Evolutionary conservation across 2,329 filamentous ascomycete species (phyloP), one percentile per base, ranked within the genome.

Genomic region (Lizonia empirigonia): DNA sequence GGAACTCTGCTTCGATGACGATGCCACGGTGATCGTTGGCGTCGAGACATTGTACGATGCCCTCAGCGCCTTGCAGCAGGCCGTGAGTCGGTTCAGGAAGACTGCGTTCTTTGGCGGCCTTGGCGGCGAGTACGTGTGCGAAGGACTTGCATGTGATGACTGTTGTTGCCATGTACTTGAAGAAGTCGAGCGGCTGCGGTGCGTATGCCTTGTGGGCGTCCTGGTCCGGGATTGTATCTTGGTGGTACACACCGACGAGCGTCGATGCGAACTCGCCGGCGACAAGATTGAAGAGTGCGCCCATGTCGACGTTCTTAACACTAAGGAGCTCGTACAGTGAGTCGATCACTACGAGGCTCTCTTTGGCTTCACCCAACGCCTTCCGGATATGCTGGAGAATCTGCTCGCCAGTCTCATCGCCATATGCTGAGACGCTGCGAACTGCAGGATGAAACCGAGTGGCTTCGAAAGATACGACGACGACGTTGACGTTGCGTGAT

Each of bases 91-190:
- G 93, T 54, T 87, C 87, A 4, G 83, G 84, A 5, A 90, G 77
- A 64, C 89, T 91, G 50, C 88, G 83, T 71, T 94, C 86, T 8
- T 82, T 81, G 3, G 93, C 91, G n/a, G 81, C 82, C 69, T 91
- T 91, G 29, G 83, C 81, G 23, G 86, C 85, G 5, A 94, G 80
- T 34, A 89, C 83, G 61, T 97, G 91, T 7, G 84, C 77, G 30
- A 97, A 81, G 12, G 85, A 89, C 30, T 87, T 85, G 0, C 89
- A 79, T 4, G 83, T 85, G 52, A 97, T 80, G 44, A 97, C 83
- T 3, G 91, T 87, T 3, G 94, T 99, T n/a, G 92, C 90, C 50
- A 97, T 85, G 73, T 95, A 95, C 36, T 82, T 83, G 18, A 97
- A 79, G 1, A 91, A 77, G 1, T 85, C 85, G 10, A 95, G 79